Evolutionary conservation across 176 grass and related monocot species (phyloP), one percentile per base, ranked within the genome.

Genomic region (Oryza australiensis): DNA sequence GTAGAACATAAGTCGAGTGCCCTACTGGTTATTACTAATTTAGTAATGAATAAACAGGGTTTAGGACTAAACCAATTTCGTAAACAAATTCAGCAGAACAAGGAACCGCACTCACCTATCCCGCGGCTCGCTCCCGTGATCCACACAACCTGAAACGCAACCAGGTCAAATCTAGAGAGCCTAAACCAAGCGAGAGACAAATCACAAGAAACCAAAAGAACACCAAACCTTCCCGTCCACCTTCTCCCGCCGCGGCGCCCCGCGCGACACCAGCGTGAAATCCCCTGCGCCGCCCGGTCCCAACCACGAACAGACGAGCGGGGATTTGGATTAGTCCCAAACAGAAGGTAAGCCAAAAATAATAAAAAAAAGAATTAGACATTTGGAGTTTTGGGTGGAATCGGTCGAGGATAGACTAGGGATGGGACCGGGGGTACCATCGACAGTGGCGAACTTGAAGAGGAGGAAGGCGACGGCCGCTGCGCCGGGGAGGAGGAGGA

Each of bases 91-190:
- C 20, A 92, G 73, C 55, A 35, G 33, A 12, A 49, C 5, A 70
- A 69, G 12, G 66, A 64, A 64, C 9, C 26, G 34, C 22, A 76
- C 88, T 91, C 46, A 98, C 96, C 96, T 35, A 98, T 98, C 65
- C 96, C 96, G 20, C 96, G 93, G 82, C 96, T 98, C 12, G 93
- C 96, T 4, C 96, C 96, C 12, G 93, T 98, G 22, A 98, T 90
- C 96, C 96, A 98, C 45, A 98, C 96, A 53, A 98, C 96, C 96
- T 98, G 72, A 62, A 68, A 32, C 24, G 37, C 13, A 85, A 4
- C 6, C 12, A 15, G 43, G 29, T 1, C 0, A 40, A 40, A 40
- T 40, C 35, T 40, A 38, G 32, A 72, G 68, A 38, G 18, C 32
- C 12, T 8, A 22, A 66, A 83, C 77, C 55, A 13, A 49, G 22